These are phyloP conservation scores for Colletotrichum godetiae DNA, from an alignment of 2,329 filamentous ascomycete species.

Conservation along the genomic window DNA sequence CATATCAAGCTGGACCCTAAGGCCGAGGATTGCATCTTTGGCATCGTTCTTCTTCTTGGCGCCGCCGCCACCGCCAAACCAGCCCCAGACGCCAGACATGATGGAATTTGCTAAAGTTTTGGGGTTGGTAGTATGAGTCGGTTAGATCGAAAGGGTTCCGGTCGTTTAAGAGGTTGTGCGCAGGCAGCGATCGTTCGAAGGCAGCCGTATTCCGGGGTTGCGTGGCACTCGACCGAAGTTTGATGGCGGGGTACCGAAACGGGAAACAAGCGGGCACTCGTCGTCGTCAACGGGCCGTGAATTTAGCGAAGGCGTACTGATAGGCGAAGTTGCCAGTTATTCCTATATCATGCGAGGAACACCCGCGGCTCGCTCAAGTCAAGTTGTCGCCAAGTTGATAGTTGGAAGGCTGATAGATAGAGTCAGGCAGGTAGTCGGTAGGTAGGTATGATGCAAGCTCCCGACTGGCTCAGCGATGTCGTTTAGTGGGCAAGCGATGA, in stretches of 20 bases:
- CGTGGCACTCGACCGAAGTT: slow-evolving; percentile 34
- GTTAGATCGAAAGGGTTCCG: not conserved
- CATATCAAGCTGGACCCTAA: slow-evolving; percentile 95
- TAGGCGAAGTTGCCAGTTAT: not conserved
- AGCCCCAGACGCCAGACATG: slow-evolving; percentile 82
- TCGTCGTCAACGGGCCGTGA: slow-evolving; percentile 19
- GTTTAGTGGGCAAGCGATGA: slow-evolving; percentile 35
- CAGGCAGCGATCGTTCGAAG: slow-evolving; percentile 25
- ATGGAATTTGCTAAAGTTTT: slow-evolving; percentile 40
- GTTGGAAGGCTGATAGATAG: slow-evolving; percentile 27
- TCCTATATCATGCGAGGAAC: slow-evolving; percentile 19
- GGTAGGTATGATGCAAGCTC: slow-evolving; percentile 33
- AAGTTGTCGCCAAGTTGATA: slow-evolving; percentile 24
- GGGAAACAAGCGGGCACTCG: slow-evolving; percentile 26
- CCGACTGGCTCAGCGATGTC: slow-evolving; percentile 33
- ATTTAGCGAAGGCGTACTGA: not conserved
- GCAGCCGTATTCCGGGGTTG: slow-evolving; percentile 33
- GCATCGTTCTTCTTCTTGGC: slow-evolving; percentile 82
- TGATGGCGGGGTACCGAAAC: slow-evolving; percentile 36
- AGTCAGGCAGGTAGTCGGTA: slow-evolving; percentile 7
- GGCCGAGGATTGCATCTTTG: slow-evolving; percentile 93
- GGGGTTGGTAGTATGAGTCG: not conserved
- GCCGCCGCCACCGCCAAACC: slow-evolving; percentile 87
- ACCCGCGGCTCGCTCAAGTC: slow-evolving; percentile 21
- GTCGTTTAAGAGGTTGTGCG: slow-evolving; percentile 22